Base-by-base conservation (phyloP, 2,329 filamentous ascomycete species). In the Fonsecaea multimorphosa region DNA sequence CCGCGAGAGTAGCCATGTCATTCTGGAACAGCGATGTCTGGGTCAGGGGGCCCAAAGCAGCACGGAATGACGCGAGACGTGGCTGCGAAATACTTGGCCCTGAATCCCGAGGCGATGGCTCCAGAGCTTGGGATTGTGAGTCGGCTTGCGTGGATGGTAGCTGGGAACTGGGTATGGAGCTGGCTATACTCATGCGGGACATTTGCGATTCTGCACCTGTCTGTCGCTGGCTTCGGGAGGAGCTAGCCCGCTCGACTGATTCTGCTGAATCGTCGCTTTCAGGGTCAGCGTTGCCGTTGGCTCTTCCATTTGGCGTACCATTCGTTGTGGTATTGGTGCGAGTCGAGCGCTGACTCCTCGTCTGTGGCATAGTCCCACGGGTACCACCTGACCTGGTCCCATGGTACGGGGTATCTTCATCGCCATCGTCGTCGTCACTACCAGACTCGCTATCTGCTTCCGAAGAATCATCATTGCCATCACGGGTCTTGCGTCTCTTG, bases 21-120 rank as follows among this genome's bases (percentile, higher is more conserved):
- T 96, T 91, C 34, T 89, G 87, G 76, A 99, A 99, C n/a, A 99
- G 78, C 12, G 87, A 84, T 0, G 90, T 90, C 73, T 90, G 89
- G 74, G 97, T 89, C 61, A 99, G 83, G 72, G 92, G 90, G 27
- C 95, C 95, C 2, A 99, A 83, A 1, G 91, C 87, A 11, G 87
- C 86, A 61, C 92, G 88, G 88, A 99, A 99, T 1, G 87, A 80
- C 5, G 85, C 81, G 29, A 97, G 80, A 73, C 88, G 84, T 11
- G 86, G 84, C 87, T 84, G 72, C 93, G 91, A 8, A 91, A 96
- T 11, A 87, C 87, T 1, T 91, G 91, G 61, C 88, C 83, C 1
- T 0, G 91, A 95, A 11, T 92, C 88, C 90, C 93, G 75, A 71
- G 82, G 81, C 0, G 75, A 82, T 72, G 74, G 75, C 55, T 79